Evolutionary conservation across 139 green algal species (phyloP).

Genomic region (Microglena sp.): DNA sequence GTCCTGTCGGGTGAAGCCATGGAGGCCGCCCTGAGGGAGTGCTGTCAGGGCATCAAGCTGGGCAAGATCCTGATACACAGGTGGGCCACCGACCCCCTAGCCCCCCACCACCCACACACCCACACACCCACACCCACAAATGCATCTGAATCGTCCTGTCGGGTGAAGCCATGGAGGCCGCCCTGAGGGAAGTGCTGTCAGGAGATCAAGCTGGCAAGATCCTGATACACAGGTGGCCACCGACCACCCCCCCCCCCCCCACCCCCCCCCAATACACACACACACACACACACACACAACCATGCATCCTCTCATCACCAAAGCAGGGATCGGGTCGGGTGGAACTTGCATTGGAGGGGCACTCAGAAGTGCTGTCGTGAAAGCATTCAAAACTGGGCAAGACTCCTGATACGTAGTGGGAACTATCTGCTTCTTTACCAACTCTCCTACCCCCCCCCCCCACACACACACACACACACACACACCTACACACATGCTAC

Average conservation of each 20-base stretch:
- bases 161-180: constrained; percentile 15
- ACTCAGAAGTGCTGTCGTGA: too few relatives aligned
- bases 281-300: constrained; percentile 5
- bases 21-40: constrained; percentile 27
- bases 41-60: constrained; percentile 96
- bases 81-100: constrained; percentile 12
- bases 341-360: too few relatives aligned
- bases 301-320: too few relatives aligned
- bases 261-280: too few relatives aligned
- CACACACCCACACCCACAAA: constrained; percentile 9
- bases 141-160: not conserved
- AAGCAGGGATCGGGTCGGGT: too few relatives aligned
- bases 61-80: constrained; percentile 93
- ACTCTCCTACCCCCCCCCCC: too few relatives aligned
- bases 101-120: constrained; percentile 4
- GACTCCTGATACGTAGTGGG: too few relatives aligned
- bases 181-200: constrained; percentile 73
- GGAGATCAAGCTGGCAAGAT: constrained; percentile 98
- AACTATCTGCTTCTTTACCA: too few relatives aligned
- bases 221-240: constrained; percentile 64
- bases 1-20: constrained; percentile 35
- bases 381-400: too few relatives aligned
- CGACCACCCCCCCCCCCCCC: too few relatives aligned
- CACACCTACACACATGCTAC: too few relatives aligned
- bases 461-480: too few relatives aligned